Percentiles rank a stretch among this genome's conserved stretches.
Evolutionary conservation across 495 filamentous ascomycete genomes (phyloP).

Genomic region (Penicillium malachiteum): DNA sequence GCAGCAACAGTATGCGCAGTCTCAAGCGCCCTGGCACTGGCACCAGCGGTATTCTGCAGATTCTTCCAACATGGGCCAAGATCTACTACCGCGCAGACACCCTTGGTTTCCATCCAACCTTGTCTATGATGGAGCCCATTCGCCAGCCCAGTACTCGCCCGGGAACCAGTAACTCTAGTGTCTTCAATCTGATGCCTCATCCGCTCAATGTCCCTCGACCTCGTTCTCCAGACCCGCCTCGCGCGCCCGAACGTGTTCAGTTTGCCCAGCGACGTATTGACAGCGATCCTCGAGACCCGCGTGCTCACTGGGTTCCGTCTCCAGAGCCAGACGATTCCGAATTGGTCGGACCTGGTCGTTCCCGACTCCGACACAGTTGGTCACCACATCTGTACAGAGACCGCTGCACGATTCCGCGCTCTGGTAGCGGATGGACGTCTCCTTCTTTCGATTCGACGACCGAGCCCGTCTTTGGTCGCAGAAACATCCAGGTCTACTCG

Average conservation of each 20-base stretch:
- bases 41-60: constrained; percentile 55
- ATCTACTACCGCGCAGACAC: constrained; percentile 48
- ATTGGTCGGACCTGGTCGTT: constrained; percentile 19
- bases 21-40: constrained; percentile 40
- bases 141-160: constrained; percentile 32
- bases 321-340: constrained; percentile 25
- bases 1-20: constrained; percentile 40
- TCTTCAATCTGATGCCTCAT: constrained; percentile 32
- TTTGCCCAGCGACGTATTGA: constrained; percentile 23
- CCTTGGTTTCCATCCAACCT: constrained; percentile 27
- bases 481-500: constrained; percentile 81
- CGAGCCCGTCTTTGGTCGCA: constrained; percentile 57
- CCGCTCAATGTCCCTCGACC: constrained; percentile 25
- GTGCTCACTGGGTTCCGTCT: constrained; percentile 41
- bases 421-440: constrained; percentile 58
- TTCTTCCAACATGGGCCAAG: constrained; percentile 46
- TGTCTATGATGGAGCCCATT: constrained; percentile 35
- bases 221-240: constrained; percentile 21
- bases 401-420: constrained; percentile 40
- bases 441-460: constrained; percentile 65
- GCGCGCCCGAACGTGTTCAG: constrained; percentile 9
- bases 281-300: constrained; percentile 44
- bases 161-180: constrained; percentile 31
- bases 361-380: constrained; percentile 54
- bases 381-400: constrained; percentile 74